phyloP scores from a whole-genome alignment of 2,329 filamentous ascomycete genomes.

The Fonsecaea monophora region DNA sequence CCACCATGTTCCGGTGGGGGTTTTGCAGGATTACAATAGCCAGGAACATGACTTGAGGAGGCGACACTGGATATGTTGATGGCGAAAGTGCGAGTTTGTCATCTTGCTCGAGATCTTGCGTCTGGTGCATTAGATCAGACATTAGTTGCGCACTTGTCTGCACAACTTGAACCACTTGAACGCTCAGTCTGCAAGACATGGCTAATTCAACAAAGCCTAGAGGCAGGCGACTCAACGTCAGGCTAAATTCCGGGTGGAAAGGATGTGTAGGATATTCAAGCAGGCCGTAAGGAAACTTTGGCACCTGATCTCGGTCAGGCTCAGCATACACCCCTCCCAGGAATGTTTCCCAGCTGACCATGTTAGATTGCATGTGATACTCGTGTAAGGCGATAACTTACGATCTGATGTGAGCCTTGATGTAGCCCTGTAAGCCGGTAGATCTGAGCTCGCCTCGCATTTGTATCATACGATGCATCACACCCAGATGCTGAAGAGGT shows the following conservation, averaged over 20 bases:
- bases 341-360: conserved; percentile 9
- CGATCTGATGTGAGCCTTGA: conserved; percentile 18
- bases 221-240: conserved; percentile 5
- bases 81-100: not conserved
- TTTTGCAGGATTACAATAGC: conserved; percentile 3
- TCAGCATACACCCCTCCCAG: not conserved
- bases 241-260: conserved; percentile 1
- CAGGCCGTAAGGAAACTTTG: conserved; percentile 2
- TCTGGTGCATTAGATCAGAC: not conserved
- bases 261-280: conserved; percentile 13
- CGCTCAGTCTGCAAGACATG: conserved; percentile 11
- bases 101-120: not conserved
- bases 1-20: conserved; percentile 5
- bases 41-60: conserved; percentile 10
- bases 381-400: not conserved
- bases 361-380: not conserved
- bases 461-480: conserved; percentile 6
- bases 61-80: not conserved
- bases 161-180: conserved; percentile 4
- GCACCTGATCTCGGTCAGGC: conserved; percentile 8
- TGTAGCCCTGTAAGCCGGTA: conserved; percentile 15
- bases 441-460: not conserved
- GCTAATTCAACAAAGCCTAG: conserved; percentile 13
- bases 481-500: conserved; percentile 6
- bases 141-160: not conserved